phyloP scores from a whole-genome alignment of 352 stramenopile species.

The Chrysophaeum taylorii region DNA sequence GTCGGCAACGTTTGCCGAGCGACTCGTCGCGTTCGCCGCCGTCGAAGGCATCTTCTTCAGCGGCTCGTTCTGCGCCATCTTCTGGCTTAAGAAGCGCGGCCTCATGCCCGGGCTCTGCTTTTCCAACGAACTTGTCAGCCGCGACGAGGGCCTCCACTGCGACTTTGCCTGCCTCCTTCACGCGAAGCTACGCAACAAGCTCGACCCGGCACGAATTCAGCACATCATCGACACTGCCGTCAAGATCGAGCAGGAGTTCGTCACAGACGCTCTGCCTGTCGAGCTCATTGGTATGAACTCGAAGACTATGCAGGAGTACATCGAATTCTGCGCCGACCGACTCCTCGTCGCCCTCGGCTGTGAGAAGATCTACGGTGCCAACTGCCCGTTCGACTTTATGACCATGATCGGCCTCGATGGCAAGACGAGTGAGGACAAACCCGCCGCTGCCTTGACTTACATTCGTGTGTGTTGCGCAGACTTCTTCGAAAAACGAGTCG shows the following conservation, averaged over 20 bases:
- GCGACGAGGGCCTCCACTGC: slow-evolving; percentile 95
- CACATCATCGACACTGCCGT: slow-evolving; percentile 91
- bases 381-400: slow-evolving; percentile 99
- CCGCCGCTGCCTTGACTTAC: too few species aligned
- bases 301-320: slow-evolving; percentile 93
- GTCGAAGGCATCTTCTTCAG: slow-evolving; percentile 99
- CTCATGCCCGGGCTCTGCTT: slow-evolving; percentile 97
- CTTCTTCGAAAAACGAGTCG: slow-evolving; percentile 95
- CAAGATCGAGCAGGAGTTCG: slow-evolving; percentile 94
- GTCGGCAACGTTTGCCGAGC: slow-evolving; percentile 84
- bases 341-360: slow-evolving; percentile 79
- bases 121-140: slow-evolving; percentile 96
- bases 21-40: slow-evolving; percentile 89
- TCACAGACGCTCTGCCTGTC: slow-evolving; percentile 87
- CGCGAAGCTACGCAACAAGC: slow-evolving; percentile 90
- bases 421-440: too few species aligned
- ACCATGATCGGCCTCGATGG: slow-evolving; percentile 96
- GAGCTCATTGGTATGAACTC: slow-evolving; percentile 99
- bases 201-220: slow-evolving; percentile 75
- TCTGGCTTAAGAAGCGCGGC: slow-evolving; percentile 98
- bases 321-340: slow-evolving; percentile 95
- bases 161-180: slow-evolving; percentile 98
- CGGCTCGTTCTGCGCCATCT: slow-evolving; percentile 96
- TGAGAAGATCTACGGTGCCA: slow-evolving; percentile 77
- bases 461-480: too few species aligned